Percentiles rank a stretch among this genome's conserved stretches.
These are phyloP conservation scores for Epichloe sibirici DNA, from an alignment of 2,329 filamentous ascomycete genomes.

Conservation along the genomic window DNA sequence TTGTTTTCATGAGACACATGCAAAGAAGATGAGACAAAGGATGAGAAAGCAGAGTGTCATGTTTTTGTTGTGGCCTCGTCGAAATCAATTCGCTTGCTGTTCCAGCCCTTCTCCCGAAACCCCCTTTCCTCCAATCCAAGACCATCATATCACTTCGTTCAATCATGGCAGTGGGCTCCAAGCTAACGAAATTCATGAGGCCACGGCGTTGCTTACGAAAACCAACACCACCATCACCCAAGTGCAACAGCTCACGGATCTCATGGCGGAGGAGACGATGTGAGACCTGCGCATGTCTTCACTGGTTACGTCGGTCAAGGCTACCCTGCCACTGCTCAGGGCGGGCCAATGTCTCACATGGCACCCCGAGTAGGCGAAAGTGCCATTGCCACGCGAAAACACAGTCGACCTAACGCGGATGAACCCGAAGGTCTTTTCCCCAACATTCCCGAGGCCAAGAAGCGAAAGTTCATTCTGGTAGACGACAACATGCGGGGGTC, in stretches of 20 bases:
- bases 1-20: not conserved
- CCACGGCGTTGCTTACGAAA: constrained; percentile 49
- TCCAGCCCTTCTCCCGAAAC: not conserved
- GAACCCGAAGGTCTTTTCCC: constrained; percentile 67
- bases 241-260: constrained; percentile 41
- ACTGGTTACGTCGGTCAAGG: constrained; percentile 53
- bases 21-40: not conserved
- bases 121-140: not conserved
- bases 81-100: constrained; percentile 1
- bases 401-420: constrained; percentile 36
- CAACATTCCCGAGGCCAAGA: constrained; percentile 78
- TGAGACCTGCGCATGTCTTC: constrained; percentile 66
- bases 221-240: constrained; percentile 56
- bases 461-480: constrained; percentile 92
- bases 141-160: not conserved
- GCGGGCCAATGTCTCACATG: constrained; percentile 53
- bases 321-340: constrained; percentile 35
- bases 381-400: constrained; percentile 24
- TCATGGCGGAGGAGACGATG: constrained; percentile 43
- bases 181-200: constrained; percentile 26
- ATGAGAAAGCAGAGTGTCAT: not conserved
- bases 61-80: not conserved
- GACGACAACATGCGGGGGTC: constrained; percentile 75
- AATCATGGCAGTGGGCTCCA: constrained; percentile 1
- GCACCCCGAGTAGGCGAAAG: constrained; percentile 20